Evolutionary conservation across 2,329 filamentous ascomycete genomes (phyloP), one percentile per base, ranked within the genome.

Genomic region (Fusarium anthophilum): DNA sequence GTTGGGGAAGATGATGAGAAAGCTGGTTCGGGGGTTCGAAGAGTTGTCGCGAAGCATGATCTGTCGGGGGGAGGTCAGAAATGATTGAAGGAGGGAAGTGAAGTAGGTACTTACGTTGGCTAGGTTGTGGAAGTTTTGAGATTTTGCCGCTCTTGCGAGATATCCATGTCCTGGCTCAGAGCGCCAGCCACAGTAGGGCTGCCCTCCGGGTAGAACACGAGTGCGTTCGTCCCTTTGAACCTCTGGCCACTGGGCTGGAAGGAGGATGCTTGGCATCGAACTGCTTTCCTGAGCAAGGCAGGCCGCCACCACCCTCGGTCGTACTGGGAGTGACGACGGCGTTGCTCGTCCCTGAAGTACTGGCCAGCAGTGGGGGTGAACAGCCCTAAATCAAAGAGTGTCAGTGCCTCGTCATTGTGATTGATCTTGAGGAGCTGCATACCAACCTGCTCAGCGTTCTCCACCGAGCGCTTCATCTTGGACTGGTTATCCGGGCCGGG

Each of bases 401-500:
- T 63, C n/a, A 70, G 51, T 17, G 15, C 8, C 15, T 20, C 18
- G 10, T 37, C 9, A 6, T 24, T 20, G 8, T 12, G 22, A 18
- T 26, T 28, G 17, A 22, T 44, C 13, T 9, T 14, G 12, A 6
- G 26, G 12, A 6, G 30, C 14, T 61, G 87, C 91, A 82, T 81
- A 91, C 94, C 95, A 75, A 96, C 91, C 79, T 94, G 91, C 80
- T 94, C 92, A 5, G 94, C 94, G 80, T 96, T 97, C 81, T 97
- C 93, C 69, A 93, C 92, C 76, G 93, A 96, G 70, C 95, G 90
- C 83, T 94, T 93, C 87, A 96, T 92, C 85, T 98, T 98, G 2
- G 93, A 93, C 63, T 91, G 88, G 79, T 98, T 98, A 83, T 98
- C 94, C 0, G 94, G 92, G 5, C 86, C 85, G 0, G 94, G 94